Conservation (phyloP, 2,329 filamentous ascomycete genomes). For the Aureobasidium subglaciale region DNA sequence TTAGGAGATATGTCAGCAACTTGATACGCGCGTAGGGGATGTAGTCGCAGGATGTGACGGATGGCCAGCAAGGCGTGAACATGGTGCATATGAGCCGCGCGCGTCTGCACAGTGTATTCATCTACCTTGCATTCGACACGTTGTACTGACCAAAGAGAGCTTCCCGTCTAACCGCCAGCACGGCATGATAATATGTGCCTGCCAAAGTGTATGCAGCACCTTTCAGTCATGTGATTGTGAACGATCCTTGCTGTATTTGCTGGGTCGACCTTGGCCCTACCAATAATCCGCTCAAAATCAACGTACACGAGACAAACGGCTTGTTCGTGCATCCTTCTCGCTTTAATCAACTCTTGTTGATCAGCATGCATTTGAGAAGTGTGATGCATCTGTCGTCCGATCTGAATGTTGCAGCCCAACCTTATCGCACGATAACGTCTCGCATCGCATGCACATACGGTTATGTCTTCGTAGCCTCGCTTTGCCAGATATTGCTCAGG, state of each 20-base stretch:
- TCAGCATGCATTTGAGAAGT: background rate
- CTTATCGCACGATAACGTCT: background rate
- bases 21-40: background rate
- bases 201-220: background rate
- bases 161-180: background rate
- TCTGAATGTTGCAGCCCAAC: background rate
- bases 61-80: background rate
- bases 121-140: background rate
- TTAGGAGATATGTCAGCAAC: background rate
- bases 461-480: no score
- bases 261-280: background rate
- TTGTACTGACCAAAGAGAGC: constrained; percentile 2
- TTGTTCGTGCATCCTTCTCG: background rate
- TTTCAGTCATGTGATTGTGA: background rate
- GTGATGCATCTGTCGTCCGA: background rate
- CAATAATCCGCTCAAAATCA: background rate
- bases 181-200: background rate
- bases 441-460: background rate
- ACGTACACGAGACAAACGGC: background rate
- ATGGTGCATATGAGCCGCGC: background rate
- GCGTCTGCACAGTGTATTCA: background rate
- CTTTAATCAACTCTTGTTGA: background rate
- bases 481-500: no score
- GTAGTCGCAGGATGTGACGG: background rate
- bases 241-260: background rate